Evolutionary conservation across 441 rosid genomes (phyloP), one percentile per base, ranked within the genome.

Genomic region (Omphalea diandra): DNA sequence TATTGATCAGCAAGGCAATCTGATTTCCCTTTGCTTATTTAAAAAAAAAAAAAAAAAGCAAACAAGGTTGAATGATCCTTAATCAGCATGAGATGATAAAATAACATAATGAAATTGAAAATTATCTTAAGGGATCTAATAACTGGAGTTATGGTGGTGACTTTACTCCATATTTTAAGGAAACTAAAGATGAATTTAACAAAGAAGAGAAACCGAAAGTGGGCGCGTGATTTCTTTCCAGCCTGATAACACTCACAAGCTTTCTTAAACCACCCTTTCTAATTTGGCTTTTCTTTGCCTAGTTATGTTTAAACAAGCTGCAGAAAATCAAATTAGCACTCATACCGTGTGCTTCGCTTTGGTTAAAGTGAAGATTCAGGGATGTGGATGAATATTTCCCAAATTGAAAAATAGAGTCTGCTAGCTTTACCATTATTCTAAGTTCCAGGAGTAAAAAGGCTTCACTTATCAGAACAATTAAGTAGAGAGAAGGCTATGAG

Each of bases 201-300:
- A 69, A 67, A 65, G 70, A 75, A 56, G 76, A 41, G 63, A 63
- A 71, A 78, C 82, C 80, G 80, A 78, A 75, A 81, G 82, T 29
- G 72, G 49, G 8, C 4, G 61, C 44, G 69, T 40, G 31, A 46
- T 54, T 38, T 62, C 74, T 68, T 75, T 49, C 71, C 65, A n/a
- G 67, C 60, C 60, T 71, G 38, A 22, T 24, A 49, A 43, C n/a
- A n/a, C 54, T 40, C 53, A 31, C 26, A 52, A 41, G 53, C 70
- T 69, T 67, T 73, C 54, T 32, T 60, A 33, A 55, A 43, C 49
- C 55, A 17, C 11, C 55, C 7, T 53, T 27, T 57, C 5, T 46
- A 3, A 24, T 53, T 24, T 54, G 12, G 5, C 2, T 27, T 24
- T 54, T 53, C 32, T 41, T 27, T 40, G 46, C 14, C 53, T 41